Base-by-base conservation (phyloP, 495 filamentous ascomycete species). In the Penicillium parvum region DNA sequence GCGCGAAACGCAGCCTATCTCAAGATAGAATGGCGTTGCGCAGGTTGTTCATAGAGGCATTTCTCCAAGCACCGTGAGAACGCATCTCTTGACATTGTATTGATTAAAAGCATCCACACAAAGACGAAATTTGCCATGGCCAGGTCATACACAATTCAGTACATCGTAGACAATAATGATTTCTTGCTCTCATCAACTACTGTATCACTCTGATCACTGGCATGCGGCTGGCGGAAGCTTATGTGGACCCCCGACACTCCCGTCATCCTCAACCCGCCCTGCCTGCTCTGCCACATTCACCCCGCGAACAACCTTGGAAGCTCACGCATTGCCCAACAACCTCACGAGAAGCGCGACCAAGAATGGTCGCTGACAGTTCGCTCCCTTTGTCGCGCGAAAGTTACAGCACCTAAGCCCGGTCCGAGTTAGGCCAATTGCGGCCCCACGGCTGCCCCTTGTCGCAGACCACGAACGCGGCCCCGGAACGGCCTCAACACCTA, bases 1-100 rank as follows among this genome's bases (percentile, higher is more conserved):
- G 67, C 77, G 89, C 46, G 92, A 99, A 74, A 92, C 87, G 16
- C 69, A 76, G 52, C 64, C 70, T 12, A 68, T 73, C 30, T 68
- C 67, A 4, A 71, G 65, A 41, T 69, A 56, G 54, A n/a, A n/a
- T n/a, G n/a, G n/a, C n/a, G n/a, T n/a, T n/a, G n/a, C n/a, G n/a
- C n/a, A n/a, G n/a, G n/a, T n/a, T n/a, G n/a, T n/a, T n/a, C n/a
- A n/a, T n/a, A n/a, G n/a, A n/a, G n/a, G n/a, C n/a, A n/a, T n/a
- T n/a, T n/a, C n/a, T n/a, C n/a, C n/a, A n/a, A n/a, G n/a, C n/a
- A n/a, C n/a, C n/a, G n/a, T n/a, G n/a, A n/a, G n/a, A n/a, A n/a
- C n/a, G n/a, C n/a, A n/a, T n/a, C n/a, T n/a, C n/a, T n/a, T n/a
- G n/a, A n/a, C n/a, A n/a, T n/a, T n/a, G n/a, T n/a, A n/a, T n/a